Conservation (phyloP, 2,329 filamentous ascomycete species). For the Cladophialophora exuberans region DNA sequence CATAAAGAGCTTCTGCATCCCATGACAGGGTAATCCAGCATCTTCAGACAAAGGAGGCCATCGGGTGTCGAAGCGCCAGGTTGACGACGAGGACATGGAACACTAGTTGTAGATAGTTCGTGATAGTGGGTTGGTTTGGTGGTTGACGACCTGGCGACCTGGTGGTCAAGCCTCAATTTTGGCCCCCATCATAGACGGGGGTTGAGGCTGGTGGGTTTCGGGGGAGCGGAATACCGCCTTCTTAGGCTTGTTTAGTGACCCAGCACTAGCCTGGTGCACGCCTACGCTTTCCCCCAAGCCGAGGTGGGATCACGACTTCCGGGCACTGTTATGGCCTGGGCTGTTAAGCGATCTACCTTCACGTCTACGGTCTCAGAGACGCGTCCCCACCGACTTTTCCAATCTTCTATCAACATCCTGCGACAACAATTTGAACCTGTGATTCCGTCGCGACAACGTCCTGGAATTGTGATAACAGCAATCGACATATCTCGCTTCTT, state of each 20-base stretch:
- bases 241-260: slow-evolving; percentile 2
- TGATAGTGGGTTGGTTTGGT: no score
- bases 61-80: no score
- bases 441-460: background rate
- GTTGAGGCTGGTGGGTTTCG: background rate
- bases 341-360: slow-evolving; percentile 6
- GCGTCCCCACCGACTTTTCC: slow-evolving; percentile 5
- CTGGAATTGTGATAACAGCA: background rate
- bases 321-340: no score
- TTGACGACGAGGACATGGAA: no score
- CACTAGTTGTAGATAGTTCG: no score
- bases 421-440: background rate
- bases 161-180: no score
- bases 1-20: no score
- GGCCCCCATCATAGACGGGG: no score
- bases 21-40: no score
- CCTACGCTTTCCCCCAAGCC: background rate
- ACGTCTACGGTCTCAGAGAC: slow-evolving; percentile 5
- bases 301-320: slow-evolving; percentile 1
- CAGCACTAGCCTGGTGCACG: background rate
- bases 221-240: background rate
- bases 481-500: background rate
- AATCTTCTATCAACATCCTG: slow-evolving; percentile 1
- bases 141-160: no score
- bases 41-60: no score